Base-by-base conservation (phyloP, 176 grass and related monocot genomes). In the Carex scoparia region DNA sequence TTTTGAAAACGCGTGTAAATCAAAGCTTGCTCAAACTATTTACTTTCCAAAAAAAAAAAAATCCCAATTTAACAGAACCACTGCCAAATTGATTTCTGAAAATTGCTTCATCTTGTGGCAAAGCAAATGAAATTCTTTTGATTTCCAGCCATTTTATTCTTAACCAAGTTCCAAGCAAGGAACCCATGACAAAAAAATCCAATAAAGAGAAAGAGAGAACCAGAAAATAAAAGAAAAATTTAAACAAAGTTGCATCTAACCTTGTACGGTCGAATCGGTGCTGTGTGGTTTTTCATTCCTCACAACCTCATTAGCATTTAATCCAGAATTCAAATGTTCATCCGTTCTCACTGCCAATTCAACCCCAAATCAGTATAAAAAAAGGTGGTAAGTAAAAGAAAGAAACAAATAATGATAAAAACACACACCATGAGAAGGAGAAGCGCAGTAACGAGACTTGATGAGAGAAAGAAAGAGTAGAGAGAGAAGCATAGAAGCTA, bases 401-500 rank as follows among this genome's bases (percentile, higher is more conserved):
- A 23, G 82, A 40, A 49, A 44, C 15, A 85, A 76, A 14, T 54
- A 4, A 73, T 0, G 28, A 27, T 6, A 38, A 40, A 15, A 27
- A 84, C 18, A 7, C 15, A 83, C 15, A 83, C 86, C 86, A 68
- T 55, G 73, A 42, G 79, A 55, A 27, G 69, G 18, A 10, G 69
- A 46, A 71, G 69, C 13, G 46, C 80, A 84, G 65, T 88, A 88
- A 23, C 59, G 65, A n/a, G 80, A 48, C 23, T 77, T 88, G 68
- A 88, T 77, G 16, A 75, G 37, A 51, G 86, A 84, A 30, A 88
- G 80, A 76, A 88, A 77, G 86, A 72, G 63, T 62, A 88, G 86
- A 78, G 80, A 88, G 31, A 88, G 68, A 79, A 84, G 74, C 68
- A 84, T 66, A 76, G 80, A 75, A 55, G 80, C 81, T 44, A 83